phyloP scores from a whole-genome alignment of 83 land plant species.

The Thuja plicata region DNA sequence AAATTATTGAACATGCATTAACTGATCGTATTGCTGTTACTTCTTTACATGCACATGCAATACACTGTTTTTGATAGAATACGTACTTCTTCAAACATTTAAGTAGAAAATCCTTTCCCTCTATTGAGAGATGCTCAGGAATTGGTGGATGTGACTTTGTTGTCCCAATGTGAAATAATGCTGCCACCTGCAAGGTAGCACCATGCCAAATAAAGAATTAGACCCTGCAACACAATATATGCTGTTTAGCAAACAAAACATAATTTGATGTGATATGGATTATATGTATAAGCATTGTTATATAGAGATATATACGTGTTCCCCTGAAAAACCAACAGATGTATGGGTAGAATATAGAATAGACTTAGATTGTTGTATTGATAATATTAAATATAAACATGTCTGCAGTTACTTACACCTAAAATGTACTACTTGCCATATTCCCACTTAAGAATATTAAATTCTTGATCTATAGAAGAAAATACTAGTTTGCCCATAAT shows the following conservation, averaged over 20 bases:
- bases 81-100: conserved; percentile 88
- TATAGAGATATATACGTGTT: too few relatives aligned
- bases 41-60: neutral
- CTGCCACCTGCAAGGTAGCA: conserved; percentile 70
- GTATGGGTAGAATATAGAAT: too few relatives aligned
- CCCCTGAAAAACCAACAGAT: too few relatives aligned
- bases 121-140: conserved; percentile 89
- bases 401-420: too few relatives aligned
- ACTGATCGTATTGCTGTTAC: neutral
- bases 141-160: conserved; percentile 98
- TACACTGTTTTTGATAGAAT: neutral
- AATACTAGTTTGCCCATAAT: too few relatives aligned
- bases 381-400: too few relatives aligned
- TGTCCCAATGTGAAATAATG: conserved; percentile 91
- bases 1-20: neutral
- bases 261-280: neutral
- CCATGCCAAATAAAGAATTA: neutral
- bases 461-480: too few relatives aligned
- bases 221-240: neutral
- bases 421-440: too few relatives aligned
- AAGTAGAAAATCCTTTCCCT: conserved; percentile 88
- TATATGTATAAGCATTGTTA: too few relatives aligned
- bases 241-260: neutral
- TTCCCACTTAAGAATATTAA: too few relatives aligned
- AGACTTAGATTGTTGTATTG: too few relatives aligned